Evolutionary conservation across 2,329 filamentous ascomycete species (phyloP).

Genomic region (Colletotrichum noveboracense): DNA sequence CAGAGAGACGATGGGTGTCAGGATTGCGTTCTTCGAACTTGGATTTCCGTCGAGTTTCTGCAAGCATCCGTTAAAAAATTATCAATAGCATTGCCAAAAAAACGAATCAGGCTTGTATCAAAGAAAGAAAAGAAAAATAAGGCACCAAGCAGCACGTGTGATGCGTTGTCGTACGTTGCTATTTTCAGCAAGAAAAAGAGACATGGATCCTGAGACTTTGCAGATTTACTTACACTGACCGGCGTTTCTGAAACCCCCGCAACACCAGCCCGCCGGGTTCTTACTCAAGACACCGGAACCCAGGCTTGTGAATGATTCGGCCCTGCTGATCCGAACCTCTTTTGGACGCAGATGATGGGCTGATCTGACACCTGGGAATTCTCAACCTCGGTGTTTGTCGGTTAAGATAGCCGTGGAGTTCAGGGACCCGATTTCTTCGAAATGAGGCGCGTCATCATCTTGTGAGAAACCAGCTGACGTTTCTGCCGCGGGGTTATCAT

Average conservation of each 20-base stretch:
- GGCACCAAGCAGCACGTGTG: neutral
- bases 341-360: neutral
- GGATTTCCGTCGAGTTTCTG: conserved; percentile 5
- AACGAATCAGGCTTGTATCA: neutral
- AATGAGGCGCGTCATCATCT: neutral
- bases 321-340: neutral
- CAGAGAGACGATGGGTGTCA: too few relatives aligned
- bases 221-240: neutral
- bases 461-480: neutral
- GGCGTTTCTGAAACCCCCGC: conserved; percentile 14
- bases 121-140: neutral
- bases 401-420: neutral
- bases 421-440: neutral
- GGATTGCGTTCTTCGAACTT: neutral
- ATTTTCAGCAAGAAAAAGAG: neutral
- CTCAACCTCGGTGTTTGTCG: neutral
- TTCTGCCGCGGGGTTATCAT: neutral
- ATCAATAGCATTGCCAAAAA: neutral
- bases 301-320: neutral
- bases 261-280: conserved; percentile 3
- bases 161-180: neutral
- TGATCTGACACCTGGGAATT: neutral
- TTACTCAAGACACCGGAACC: conserved; percentile 6
- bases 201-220: neutral
- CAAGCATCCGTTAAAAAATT: neutral